phyloP scores from a whole-genome alignment of 495 filamentous ascomycete genomes.

The Xanthoparmelia taractica region DNA sequence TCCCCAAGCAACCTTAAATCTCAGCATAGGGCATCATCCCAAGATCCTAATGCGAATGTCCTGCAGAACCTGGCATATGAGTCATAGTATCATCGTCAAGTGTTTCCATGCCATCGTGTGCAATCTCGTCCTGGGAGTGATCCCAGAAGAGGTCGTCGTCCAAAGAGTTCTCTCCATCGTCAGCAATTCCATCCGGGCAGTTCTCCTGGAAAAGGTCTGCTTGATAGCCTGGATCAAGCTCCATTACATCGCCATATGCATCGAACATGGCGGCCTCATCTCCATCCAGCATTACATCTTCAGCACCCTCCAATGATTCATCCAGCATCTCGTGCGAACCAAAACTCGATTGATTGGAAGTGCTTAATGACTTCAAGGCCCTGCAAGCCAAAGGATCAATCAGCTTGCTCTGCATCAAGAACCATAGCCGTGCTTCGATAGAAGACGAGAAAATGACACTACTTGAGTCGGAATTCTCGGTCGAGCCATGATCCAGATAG shows the following conservation, averaged over 20 bases:
- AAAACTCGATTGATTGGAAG: background rate
- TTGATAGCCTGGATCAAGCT: background rate
- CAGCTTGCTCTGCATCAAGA: constrained; percentile 1
- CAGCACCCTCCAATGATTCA: background rate
- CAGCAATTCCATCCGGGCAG: background rate
- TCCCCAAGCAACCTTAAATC: background rate
- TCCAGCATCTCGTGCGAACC: constrained; percentile 9
- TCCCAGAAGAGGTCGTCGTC: background rate
- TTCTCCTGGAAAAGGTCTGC: background rate
- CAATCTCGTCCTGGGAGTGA: background rate
- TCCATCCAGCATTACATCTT: background rate
- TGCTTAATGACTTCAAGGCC: constrained; percentile 1
- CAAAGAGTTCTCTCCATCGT: background rate
- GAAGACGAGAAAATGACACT: background rate
- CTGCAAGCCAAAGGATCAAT: background rate
- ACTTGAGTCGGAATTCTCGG: background rate
- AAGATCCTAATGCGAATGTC: background rate
- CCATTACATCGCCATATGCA: background rate
- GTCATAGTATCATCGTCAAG: background rate
- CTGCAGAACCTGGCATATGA: background rate
- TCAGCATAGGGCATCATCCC: background rate
- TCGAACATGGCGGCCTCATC: background rate
- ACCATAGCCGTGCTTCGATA: constrained; percentile 9
- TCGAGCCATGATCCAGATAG: background rate
- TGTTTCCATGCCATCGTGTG: background rate